A percentile compares a stretch with the other conserved stretches of the same genome.
These are phyloP conservation scores for Fusarium sp. DNA, from an alignment of 2,329 filamentous ascomycete species.

Conservation along the genomic window DNA sequence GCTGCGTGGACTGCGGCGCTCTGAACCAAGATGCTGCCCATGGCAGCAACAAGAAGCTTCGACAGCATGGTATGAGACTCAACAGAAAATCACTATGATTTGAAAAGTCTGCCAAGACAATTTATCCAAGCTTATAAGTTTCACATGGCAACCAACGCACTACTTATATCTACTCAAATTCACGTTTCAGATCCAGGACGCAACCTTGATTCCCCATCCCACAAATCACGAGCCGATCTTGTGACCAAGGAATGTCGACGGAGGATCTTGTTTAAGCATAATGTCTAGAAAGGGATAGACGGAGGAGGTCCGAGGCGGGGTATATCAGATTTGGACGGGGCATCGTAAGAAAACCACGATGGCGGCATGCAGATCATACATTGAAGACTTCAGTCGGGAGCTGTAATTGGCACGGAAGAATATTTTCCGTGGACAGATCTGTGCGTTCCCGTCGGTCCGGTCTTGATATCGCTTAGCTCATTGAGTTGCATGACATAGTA, in stretches of 20 bases:
- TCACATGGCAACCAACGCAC: rapidly evolving
- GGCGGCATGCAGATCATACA: not conserved
- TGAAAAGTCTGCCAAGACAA: not conserved
- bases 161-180: not conserved
- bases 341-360: not conserved
- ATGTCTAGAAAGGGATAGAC: not conserved
- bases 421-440: not conserved
- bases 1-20: not conserved
- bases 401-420: slow-evolving; percentile 2
- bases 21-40: not conserved
- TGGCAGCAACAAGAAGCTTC: not conserved
- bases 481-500: not conserved
- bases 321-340: not conserved
- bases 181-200: not conserved
- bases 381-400: not conserved
- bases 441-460: not conserved
- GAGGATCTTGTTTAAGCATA: not conserved
- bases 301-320: slow-evolving; percentile 14
- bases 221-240: not conserved
- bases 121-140: not conserved
- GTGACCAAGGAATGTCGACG: not conserved
- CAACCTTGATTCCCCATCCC: not conserved
- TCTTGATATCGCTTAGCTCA: not conserved
- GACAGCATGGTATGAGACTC: not conserved
- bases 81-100: no score